Base-by-base conservation (phyloP, 805 yeast genomes). In the Nakazawaea siamensis region DNA sequence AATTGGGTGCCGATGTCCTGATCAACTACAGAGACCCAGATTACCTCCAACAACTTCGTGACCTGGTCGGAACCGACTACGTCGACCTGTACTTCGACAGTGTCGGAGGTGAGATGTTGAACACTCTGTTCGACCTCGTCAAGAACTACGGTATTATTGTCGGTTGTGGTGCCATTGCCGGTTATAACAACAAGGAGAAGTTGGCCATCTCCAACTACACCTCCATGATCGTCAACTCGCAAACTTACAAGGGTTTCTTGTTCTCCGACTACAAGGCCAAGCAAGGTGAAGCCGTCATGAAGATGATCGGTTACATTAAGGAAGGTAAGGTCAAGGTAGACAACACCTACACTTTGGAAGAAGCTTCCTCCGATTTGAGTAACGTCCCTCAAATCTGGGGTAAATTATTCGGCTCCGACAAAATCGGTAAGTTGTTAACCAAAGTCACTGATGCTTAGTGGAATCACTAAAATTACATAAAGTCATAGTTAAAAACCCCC, bases 91-190 rank as follows among this genome's bases (percentile, higher is more conserved):
- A 66, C 52, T 73, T 63, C 42, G 86, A 78, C 49, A 70, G 70
- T 43, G 84, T 78, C 24, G 85, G 84, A 31, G 85, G 84, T 27
- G 60, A 64, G 34, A 61, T 70, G 15, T 60, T 77, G 46, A 73
- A 69, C 43, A 51, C 58, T 18, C 67, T 68, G 34, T 52, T 69
- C 41, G 37, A 45, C 7, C 47, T 53, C 40, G 48, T 64, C 38
- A 70, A 61, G 42, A 51, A 50, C 6, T 51, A 48, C 26, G 76
- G 73, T 28, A 56, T 51, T 24, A 55, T 79, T 27, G 49, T 75
- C 36, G 77, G 74, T n/a, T 74, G 81, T 56, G 85, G 85, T 42
- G 64, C 76, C 11, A 73, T 78, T 41, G 55, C 81, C 21, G 71
- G 73, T 33, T 77, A 76, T 52, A 71, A 75, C 47, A 68, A 68